Evolutionary conservation across 768 basidiomycete genomes (phyloP), one percentile per base, ranked within the genome.

Genomic region (Macrolepiota dolichaula): DNA sequence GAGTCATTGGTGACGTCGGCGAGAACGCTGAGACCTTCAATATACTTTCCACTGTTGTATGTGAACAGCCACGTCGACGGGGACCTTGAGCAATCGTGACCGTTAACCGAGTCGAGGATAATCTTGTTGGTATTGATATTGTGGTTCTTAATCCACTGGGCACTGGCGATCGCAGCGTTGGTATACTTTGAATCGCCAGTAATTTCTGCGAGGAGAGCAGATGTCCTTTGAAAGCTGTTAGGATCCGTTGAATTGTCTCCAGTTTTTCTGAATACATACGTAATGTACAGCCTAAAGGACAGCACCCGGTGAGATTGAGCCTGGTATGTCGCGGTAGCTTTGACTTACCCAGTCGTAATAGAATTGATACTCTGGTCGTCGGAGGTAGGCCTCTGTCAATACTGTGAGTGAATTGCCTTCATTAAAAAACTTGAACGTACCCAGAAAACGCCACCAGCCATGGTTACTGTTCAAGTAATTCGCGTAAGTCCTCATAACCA

Each of bases 371-470:
- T 62, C 37, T 73, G 70, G 57, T 83, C 80, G 59, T 76, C 73
- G 0, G 68, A 54, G 0, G 76, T 77, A 3, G 82, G 80, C 17
- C 80, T 74, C 81, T 82, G 55, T 42, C 24, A 29, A 51, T 35
- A 32, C 9, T 32, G 24, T 42, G 25, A 29, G 50, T 4, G 27
- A 51, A 44, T 37, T 17, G n/a, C 22, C 46, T 50, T 56, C n/a
- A n/a, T n/a, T n/a, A n/a, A 19, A 42, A 13, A 15, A 54, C 22
- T 12, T 37, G 12, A 12, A 56, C 72, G 51, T 63, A 81, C 81
- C 82, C 82, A 84, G 65, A 84, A 85, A 17, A 84, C 83, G 9
- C 80, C 81, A 2, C 83, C 82, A 4, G 77, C 80, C 80, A 83
- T 83, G 12, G 79, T 77, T 22, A 68, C 79, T 81, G 60, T 6